phyloP scores from a whole-genome alignment of 2,329 filamentous ascomycete genomes.

The Trichoderma asperellum region DNA sequence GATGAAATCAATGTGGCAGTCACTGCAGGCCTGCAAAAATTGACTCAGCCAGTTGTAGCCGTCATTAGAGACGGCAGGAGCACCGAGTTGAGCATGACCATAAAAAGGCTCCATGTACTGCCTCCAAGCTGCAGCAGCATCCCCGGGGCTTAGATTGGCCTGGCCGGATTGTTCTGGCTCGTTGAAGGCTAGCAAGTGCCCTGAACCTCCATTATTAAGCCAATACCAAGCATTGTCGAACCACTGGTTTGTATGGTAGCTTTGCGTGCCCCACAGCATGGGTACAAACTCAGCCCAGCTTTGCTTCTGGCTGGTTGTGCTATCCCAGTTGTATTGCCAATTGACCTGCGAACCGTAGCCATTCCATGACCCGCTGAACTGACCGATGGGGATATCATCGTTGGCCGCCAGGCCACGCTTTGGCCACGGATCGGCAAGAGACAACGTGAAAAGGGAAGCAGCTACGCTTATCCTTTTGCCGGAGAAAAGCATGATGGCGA shows the following conservation, averaged over 20 bases:
- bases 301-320: slow-evolving; percentile 32
- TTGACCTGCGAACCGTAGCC: slow-evolving; percentile 30
- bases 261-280: slow-evolving; percentile 35
- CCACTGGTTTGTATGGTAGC: slow-evolving; percentile 32
- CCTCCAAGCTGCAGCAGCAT: slow-evolving; percentile 46
- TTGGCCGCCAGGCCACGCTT: slow-evolving; percentile 34
- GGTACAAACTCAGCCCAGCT: slow-evolving; percentile 33
- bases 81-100: slow-evolving; percentile 49
- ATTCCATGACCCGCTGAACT: slow-evolving; percentile 17
- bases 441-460: not conserved
- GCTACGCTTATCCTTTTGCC: not conserved
- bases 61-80: slow-evolving; percentile 54
- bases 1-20: slow-evolving; percentile 50
- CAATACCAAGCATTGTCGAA: slow-evolving; percentile 27
- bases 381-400: slow-evolving; percentile 31
- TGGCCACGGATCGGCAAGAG: slow-evolving; percentile 7
- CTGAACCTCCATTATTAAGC: slow-evolving; percentile 30
- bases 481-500: not conserved
- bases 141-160: slow-evolving; percentile 36
- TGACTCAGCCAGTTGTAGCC: slow-evolving; percentile 47
- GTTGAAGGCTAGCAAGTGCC: slow-evolving; percentile 35
- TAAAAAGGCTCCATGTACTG: slow-evolving; percentile 51
- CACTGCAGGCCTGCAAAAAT: slow-evolving; percentile 48
- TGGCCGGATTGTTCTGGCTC: slow-evolving; percentile 34
- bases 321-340: slow-evolving; percentile 38